phyloP scores from a whole-genome alignment of 2,329 filamentous ascomycete genomes.

The Arachnomyces sp. region DNA sequence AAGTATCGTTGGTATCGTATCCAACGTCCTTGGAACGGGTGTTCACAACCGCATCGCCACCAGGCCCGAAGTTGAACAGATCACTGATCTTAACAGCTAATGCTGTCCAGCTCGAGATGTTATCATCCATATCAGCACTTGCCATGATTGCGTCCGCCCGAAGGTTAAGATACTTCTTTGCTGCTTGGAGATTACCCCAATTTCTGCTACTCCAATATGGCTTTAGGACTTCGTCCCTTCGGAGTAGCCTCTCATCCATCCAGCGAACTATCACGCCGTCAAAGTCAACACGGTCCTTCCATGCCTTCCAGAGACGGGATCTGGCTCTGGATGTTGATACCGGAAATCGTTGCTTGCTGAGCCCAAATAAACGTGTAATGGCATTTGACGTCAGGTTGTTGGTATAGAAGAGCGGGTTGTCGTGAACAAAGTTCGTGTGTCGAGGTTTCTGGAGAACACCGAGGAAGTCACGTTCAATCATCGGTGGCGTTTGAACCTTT shows the following conservation, averaged over 20 bases:
- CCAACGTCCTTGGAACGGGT: constrained; percentile 42
- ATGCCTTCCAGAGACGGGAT: constrained; percentile 44
- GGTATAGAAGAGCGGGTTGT: constrained; percentile 46
- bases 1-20: constrained; percentile 39
- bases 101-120: constrained; percentile 46
- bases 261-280: constrained; percentile 44
- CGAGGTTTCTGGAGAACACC: constrained; percentile 36
- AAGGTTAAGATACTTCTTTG: constrained; percentile 36
- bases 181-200: constrained; percentile 34
- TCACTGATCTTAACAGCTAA: constrained; percentile 45
- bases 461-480: constrained; percentile 44
- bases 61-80: constrained; percentile 44
- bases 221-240: constrained; percentile 37
- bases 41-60: constrained; percentile 45
- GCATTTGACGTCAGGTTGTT: constrained; percentile 29
- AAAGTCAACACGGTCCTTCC: constrained; percentile 39
- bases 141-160: constrained; percentile 45
- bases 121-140: constrained; percentile 43
- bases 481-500: constrained; percentile 44
- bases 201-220: constrained; percentile 41
- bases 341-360: constrained; percentile 28
- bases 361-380: constrained; percentile 23
- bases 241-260: constrained; percentile 43
- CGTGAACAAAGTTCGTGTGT: constrained; percentile 37
- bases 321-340: constrained; percentile 42